Evolutionary conservation across 108 stramenopile genomes (phyloP), one percentile per base, ranked within the genome.

Genomic region (Nannochloropsis gaditana): DNA sequence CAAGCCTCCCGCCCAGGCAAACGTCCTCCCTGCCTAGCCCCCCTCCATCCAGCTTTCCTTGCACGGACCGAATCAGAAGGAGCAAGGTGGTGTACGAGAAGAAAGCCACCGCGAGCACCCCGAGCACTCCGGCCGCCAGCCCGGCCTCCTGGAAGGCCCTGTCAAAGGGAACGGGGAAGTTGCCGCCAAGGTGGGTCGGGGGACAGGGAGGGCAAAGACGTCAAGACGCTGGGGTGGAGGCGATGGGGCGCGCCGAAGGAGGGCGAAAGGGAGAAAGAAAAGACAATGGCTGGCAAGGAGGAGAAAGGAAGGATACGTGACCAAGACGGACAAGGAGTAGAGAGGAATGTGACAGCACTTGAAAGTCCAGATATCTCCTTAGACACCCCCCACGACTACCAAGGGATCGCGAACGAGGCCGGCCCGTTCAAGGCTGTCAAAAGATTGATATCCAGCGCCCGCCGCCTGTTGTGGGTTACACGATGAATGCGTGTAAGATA

Each of bases 401-500:
- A 73, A n/a, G 59, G 59, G 59, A 73, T 73, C 2, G 59, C 59
- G n/a, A 73, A 73, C 4, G 59, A 73, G 19, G 59, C 59, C 8
- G 59, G 59, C 19, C 59, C 59, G n/a, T 73, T 73, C 19, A 73
- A n/a, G 59, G 59, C 59, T n/a, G 59, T 73, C 59, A 73, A 73
- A 6, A 73, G 59, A 73, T 73, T 73, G 59, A 73, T 73, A 3
- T 73, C n/a, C 4, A 73, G 59, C 19, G 59, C 59, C 59, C 0
- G 19, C 59, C 6, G 15, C 8, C 59, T 73, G 59, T 73, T 31
- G 31, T 1, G 31, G 31, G 31, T 31, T 31, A 31, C 1, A 31
- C 31, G 31, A 31, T 31, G n/a, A n/a, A 73, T 73, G 4, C 19
- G 59, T 73, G 8, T 73, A 2, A 73, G n/a, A 8, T n/a, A 6